Evolutionary conservation across 306 rosid species (phyloP), one percentile per base, ranked within the genome.

Genomic region (Corylus americana): DNA sequence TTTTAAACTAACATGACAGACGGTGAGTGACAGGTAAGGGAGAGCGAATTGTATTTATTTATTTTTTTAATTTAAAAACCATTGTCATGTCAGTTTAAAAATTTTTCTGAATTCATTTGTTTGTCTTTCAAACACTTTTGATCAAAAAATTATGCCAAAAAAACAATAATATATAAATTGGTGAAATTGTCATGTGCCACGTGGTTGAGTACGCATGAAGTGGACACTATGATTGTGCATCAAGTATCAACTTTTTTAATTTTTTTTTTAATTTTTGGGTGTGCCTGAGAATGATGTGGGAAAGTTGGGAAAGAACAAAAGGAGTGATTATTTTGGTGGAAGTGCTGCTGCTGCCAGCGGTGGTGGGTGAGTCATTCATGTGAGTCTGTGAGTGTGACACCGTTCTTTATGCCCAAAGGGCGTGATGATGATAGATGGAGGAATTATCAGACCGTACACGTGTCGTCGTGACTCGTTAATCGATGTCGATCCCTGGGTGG

Each of bases 171-270:
- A 42, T 5, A 39, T 39, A 0, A 3, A 39, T 39, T 42, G 7
- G 44, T 17, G 4, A 39, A 13, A n/a, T 29, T 69, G 59, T 42
- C 61, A 27, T 61, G 80, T 61, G 86, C 73, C 87, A 85, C 87
- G 89, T 85, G 91, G 49, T 54, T 74, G 82, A 78, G 84, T 85
- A 82, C 61, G 91, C 91, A 79, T 89, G 97, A 79, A 73, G 84
- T 83, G 57, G 92, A 88, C 91, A 90, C 55, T 78, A 90, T 92
- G 81, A 92, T 90, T 88, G 87, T 80, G 85, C 90, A 84, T 78
- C 79, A 82, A 62, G 85, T 77, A 42, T 42, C 45, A 42, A 6
- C 7, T 42, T 6, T 6, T 6, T 42, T 42, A 22, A 22, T 7
- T 42, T 42, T 42, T 42, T 39, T 0, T 39, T 39, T 39, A 59